Conservation (phyloP, 1,139 yeast genomes). For the Diutina sp. region DNA sequence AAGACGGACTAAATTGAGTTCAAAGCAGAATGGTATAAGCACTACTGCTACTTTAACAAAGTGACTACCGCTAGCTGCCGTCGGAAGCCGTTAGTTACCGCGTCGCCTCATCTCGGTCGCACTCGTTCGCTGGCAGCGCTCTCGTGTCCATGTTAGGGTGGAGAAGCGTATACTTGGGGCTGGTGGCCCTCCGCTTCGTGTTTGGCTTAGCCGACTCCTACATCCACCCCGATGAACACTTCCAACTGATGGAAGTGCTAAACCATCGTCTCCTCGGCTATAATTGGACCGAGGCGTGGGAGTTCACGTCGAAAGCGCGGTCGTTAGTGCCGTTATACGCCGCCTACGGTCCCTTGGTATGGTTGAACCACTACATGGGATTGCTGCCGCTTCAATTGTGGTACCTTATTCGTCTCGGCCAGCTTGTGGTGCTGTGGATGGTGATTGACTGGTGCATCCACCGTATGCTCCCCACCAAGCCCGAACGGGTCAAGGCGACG, state of each 20-base stretch:
- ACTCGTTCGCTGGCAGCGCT: not conserved
- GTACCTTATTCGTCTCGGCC: constrained; percentile 43
- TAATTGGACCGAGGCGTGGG: constrained; percentile 71
- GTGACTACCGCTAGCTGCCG: not conserved
- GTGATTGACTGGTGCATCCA: constrained; percentile 40
- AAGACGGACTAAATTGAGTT: no score
- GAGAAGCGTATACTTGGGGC: constrained; percentile 30
- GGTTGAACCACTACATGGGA: constrained; percentile 13
- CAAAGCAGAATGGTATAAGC: no score
- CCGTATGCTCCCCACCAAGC: constrained; percentile 40
- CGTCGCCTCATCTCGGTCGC: not conserved
- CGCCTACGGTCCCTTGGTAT: constrained; percentile 57
- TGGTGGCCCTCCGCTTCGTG: constrained; percentile 37
- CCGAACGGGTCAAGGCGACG: constrained; percentile 50
- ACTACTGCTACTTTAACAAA: no score
- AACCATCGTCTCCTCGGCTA: constrained; percentile 35
- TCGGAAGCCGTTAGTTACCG: not conserved
- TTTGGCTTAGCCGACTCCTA: constrained; percentile 67
- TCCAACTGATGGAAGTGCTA: constrained; percentile 73
- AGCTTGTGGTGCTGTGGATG: constrained; percentile 47
- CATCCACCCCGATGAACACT: constrained; percentile 96
- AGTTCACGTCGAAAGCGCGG: constrained; percentile 44
- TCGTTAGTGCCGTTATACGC: constrained; percentile 59
- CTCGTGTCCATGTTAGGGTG: constrained; percentile 12
- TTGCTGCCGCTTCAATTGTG: constrained; percentile 34